Conservation (phyloP, 352 stramenopile genomes). For the Phytophthora cajani region DNA sequence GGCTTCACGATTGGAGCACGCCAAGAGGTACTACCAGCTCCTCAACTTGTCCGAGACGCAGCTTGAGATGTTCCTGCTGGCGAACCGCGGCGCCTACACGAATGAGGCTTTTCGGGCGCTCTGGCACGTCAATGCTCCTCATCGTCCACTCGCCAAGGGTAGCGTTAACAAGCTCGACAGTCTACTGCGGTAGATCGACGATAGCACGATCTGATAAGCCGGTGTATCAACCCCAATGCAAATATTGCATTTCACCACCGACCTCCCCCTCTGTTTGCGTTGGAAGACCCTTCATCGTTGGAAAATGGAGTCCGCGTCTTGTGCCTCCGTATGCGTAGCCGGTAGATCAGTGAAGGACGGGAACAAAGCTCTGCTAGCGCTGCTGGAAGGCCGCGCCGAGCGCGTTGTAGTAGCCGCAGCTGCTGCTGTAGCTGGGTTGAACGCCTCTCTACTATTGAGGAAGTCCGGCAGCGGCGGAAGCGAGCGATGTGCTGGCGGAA, state of each 20-base stretch:
- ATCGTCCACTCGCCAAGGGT: constrained; percentile 73
- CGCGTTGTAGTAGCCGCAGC: constrained; percentile 17
- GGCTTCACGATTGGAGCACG: constrained; percentile 71
- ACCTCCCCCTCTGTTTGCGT: neutral
- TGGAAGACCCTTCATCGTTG: constrained; percentile 38
- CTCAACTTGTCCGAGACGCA: constrained; percentile 77
- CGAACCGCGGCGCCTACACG: constrained; percentile 70
- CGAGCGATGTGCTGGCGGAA: constrained; percentile 57
- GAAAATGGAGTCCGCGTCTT: constrained; percentile 53
- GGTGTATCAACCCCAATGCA: neutral
- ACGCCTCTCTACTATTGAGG: constrained; percentile 66
- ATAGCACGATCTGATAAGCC: neutral
- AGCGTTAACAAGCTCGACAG: constrained; percentile 88
- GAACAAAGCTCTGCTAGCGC: constrained; percentile 47
- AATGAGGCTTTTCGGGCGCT: constrained; percentile 73
- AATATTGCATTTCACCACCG: neutral
- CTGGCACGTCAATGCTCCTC: constrained; percentile 77
- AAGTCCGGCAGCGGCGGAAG: constrained; percentile 71
- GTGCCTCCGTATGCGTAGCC: constrained; percentile 37
- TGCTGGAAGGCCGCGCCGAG: constrained; percentile 12
- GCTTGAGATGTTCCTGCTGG: constrained; percentile 80
- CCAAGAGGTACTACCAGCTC: constrained; percentile 82
- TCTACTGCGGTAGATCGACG: constrained; percentile 56
- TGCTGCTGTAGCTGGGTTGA: constrained; percentile 47
- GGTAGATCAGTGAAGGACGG: constrained; percentile 56